Base-by-base conservation (phyloP, 371 early-diverging fungal species). In the Synchytrium microbalum region DNA sequence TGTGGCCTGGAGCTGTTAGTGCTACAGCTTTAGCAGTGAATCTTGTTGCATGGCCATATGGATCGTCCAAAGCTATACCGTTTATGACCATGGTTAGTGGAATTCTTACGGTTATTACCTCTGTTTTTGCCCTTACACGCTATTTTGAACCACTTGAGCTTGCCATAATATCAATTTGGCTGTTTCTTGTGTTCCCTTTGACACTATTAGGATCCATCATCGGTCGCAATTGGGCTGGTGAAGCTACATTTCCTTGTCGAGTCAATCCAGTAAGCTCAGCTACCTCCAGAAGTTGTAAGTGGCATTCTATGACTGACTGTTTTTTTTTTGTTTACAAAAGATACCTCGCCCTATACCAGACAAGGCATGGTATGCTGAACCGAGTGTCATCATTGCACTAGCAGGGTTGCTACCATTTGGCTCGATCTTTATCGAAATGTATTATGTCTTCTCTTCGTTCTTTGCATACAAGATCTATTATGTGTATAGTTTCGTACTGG, bases 391-490 rank as follows among this genome's bases (percentile, higher is more conserved):
- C 63, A 83, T 84, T 53, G 72, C 79, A 0, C 46, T 82, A n/a
- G 86, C 86, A 16, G 92, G 92, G 31, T 67, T 92, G 23, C 72
- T 92, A n/a, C 92, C 91, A 0, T 92, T 92, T 71, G 88, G 79
- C 0, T 84, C 88, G 0, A 87, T 91, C 61, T 92, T 91, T 69
- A 89, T 92, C 68, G 92, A 92, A 78, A 82, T 91, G 61, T 91
- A 90, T 67, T 92, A 89, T 66, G 75, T 92, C 63, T 90, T 90
- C 71, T 84, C 89, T 25, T 88, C 89, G 0, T 90, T 92, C 68
- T 92, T 91, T 91, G 79, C 83, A 14, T 87, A 88, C 78, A 88
- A 86, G 74, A 84, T 87, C 55, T 92, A 90, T 67, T 90, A 90
- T 64, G 89, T 92, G 13, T 92, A 89, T 75, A 90, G 92, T 0